phyloP scores from a whole-genome alignment of 176 grass and related monocot species.

The Dendrocalamus sinicus region DNA sequence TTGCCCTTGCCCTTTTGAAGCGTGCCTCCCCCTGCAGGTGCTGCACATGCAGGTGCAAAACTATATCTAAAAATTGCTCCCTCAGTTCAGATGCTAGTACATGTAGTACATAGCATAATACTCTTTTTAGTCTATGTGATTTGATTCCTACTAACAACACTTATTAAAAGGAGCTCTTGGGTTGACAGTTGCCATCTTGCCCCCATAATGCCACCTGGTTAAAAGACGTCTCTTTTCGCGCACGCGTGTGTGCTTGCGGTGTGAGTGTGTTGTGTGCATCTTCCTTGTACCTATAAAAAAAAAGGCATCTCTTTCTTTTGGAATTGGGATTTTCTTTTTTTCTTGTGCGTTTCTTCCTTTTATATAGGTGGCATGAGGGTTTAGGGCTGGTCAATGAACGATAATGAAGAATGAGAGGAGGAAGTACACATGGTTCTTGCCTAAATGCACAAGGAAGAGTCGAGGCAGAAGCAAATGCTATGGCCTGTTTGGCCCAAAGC shows the following conservation, averaged over 20 bases:
- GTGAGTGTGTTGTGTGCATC: no score
- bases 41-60: not conserved
- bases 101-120: not conserved
- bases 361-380: not conserved
- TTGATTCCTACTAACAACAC: no score
- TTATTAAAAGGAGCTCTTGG: not conserved
- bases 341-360: not conserved
- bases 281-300: no score
- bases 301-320: not conserved
- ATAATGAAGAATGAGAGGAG: not conserved
- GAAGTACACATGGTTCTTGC: not conserved
- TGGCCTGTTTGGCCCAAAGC: no score
- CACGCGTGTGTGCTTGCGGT: no score
- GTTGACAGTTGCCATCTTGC: not conserved
- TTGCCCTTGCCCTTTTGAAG: not conserved
- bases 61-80: not conserved
- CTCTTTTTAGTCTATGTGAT: no score
- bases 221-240: not conserved
- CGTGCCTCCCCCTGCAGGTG: not conserved
- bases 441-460: not conserved
- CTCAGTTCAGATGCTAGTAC: no score
- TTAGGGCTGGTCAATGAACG: not conserved
- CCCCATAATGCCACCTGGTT: not conserved
- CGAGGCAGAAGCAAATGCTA: not conserved
- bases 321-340: not conserved